Conservation (phyloP, 163 green algal genomes). For the Chlorella variabilis region DNA sequence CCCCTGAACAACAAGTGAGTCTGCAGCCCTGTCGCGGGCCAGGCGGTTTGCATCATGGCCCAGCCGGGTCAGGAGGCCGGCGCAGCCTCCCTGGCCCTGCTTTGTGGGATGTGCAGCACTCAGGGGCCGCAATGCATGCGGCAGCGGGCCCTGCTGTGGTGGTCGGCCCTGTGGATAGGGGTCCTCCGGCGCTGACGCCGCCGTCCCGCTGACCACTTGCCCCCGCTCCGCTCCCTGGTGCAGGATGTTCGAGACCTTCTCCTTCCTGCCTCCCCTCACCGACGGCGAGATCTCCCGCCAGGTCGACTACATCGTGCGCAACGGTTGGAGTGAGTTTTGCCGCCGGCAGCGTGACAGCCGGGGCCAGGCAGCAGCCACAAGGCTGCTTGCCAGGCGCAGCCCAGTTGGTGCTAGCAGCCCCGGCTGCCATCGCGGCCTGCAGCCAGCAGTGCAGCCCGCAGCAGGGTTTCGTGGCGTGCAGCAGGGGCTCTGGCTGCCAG, state of each 20-base stretch:
- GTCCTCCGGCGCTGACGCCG: too few species aligned
- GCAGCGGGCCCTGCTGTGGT: not conserved
- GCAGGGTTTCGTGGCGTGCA: too few species aligned
- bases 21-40: not conserved
- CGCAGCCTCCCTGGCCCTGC: not conserved
- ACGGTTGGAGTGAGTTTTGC: constrained; percentile 35
- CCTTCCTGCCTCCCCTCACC: constrained; percentile 78
- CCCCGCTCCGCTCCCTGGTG: not conserved
- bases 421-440: too few species aligned
- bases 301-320: constrained; percentile 36
- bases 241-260: constrained; percentile 98
- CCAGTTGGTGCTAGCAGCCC: too few species aligned
- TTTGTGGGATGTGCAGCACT: too few species aligned
- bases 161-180: not conserved
- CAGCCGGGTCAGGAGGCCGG: too few species aligned
- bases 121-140: not conserved
- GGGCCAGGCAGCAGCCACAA: too few species aligned
- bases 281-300: constrained; percentile 27
- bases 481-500: too few species aligned
- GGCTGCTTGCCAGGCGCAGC: too few species aligned
- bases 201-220: not conserved
- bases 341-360: too few species aligned
- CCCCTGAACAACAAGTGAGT: constrained; percentile 46
- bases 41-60: not conserved
- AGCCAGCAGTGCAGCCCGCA: too few species aligned